Evolutionary conservation across 1,284 basidiomycete genomes (phyloP).

Genomic region (Amylostereum areolatum): DNA sequence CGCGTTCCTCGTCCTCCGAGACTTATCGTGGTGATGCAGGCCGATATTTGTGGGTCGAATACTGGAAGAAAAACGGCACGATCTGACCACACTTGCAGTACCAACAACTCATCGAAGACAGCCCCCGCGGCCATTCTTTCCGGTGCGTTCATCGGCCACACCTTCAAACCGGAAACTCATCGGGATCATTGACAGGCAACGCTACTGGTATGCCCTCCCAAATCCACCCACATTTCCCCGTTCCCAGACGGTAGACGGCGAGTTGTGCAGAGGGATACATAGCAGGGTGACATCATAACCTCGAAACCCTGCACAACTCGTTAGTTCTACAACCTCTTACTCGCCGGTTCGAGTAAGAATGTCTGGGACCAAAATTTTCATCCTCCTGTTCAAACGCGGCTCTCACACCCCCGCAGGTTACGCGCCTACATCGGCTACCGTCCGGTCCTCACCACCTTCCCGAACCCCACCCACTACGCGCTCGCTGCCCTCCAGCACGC

Average conservation of each 20-base stretch:
- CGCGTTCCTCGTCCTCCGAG: background rate
- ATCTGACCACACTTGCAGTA: slow-evolving; percentile 37
- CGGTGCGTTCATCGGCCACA: slow-evolving; percentile 35
- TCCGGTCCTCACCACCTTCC: slow-evolving; percentile 70
- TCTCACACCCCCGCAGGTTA: slow-evolving; percentile 43
- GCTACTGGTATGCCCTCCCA: slow-evolving; percentile 57
- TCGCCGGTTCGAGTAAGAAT: too few relatives aligned
- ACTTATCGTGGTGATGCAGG: slow-evolving; percentile 21
- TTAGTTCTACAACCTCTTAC: too few relatives aligned
- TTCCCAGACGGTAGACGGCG: too few relatives aligned
- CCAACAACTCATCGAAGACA: slow-evolving; percentile 74
- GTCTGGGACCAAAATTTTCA: too few relatives aligned
- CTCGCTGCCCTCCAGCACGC: slow-evolving; percentile 77
- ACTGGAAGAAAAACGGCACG: slow-evolving; percentile 2
- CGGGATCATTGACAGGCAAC: slow-evolving; percentile 41
- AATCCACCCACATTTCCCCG: too few relatives aligned
- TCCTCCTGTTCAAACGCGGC: too few relatives aligned
- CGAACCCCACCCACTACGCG: slow-evolving; percentile 85
- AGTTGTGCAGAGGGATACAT: too few relatives aligned
- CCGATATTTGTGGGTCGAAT: slow-evolving; percentile 46
- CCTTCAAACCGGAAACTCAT: background rate
- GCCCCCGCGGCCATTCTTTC: slow-evolving; percentile 58
- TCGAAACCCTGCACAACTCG: too few relatives aligned
- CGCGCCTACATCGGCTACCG: slow-evolving; percentile 82
- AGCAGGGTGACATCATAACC: too few relatives aligned